These are phyloP conservation scores for Debaryomyces maramus DNA, from an alignment of 805 yeast species.

Conservation along the genomic window DNA sequence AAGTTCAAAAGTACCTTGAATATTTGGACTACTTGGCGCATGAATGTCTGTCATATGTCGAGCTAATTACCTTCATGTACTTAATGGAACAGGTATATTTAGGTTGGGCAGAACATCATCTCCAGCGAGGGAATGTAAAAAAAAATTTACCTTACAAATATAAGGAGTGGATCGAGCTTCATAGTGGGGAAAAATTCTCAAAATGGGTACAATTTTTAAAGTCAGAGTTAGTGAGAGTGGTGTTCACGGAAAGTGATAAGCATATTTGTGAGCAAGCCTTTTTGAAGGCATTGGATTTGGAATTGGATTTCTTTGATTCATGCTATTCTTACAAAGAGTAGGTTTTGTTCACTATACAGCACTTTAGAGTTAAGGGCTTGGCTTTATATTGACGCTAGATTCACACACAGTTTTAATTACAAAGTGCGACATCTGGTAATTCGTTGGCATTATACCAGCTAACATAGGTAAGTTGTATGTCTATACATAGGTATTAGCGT, in stretches of 20 bases:
- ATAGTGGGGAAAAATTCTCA: slow-evolving; percentile 49
- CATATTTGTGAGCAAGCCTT: slow-evolving; percentile 24
- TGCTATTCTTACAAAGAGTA: slow-evolving; percentile 35
- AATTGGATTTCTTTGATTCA: slow-evolving; percentile 47
- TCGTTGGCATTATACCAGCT: no score
- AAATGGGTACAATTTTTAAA: slow-evolving; percentile 49
- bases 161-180: slow-evolving; percentile 53
- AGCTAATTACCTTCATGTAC: slow-evolving; percentile 44
- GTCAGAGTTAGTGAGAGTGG: slow-evolving; percentile 42
- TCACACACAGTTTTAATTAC: no score
- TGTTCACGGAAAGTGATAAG: slow-evolving; percentile 21
- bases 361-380: no score
- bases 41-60: slow-evolving; percentile 33
- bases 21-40: slow-evolving; percentile 30
- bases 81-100: slow-evolving; percentile 52
- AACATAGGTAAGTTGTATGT: no score
- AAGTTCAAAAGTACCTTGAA: slow-evolving; percentile 39
- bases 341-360: no score
- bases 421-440: no score
- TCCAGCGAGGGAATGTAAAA: slow-evolving; percentile 14
- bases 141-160: slow-evolving; percentile 42
- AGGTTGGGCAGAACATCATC: slow-evolving; percentile 49
- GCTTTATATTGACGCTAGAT: no score
- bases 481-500: no score
- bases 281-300: slow-evolving; percentile 36